These are phyloP conservation scores for Aspergillus asperescens DNA, from an alignment of 495 filamentous ascomycete species.

Conservation along the genomic window DNA sequence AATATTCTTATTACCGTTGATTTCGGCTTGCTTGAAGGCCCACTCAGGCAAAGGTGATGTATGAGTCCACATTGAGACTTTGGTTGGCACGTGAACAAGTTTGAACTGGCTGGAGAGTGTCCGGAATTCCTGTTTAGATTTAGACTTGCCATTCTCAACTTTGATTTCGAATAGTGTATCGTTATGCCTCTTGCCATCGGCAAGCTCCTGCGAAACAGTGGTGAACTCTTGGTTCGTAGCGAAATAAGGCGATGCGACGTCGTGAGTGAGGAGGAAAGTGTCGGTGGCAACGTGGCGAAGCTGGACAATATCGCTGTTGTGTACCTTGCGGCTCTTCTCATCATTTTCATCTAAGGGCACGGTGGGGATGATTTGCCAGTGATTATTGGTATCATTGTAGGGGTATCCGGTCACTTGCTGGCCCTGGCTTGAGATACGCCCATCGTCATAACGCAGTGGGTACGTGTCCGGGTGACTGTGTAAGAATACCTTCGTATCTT, in stretches of 20 bases:
- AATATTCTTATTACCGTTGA: conserved; percentile 98
- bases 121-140: conserved; percentile 72
- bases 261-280: conserved; percentile 85
- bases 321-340: conserved; percentile 56
- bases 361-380: conserved; percentile 87
- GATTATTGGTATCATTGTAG: conserved; percentile 97
- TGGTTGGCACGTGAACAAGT: conserved; percentile 84
- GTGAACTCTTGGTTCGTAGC: conserved; percentile 99
- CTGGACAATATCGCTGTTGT: conserved; percentile 81
- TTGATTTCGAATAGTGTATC: conserved; percentile 92
- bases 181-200: conserved; percentile 70
- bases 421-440: conserved; percentile 92
- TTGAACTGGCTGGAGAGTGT: conserved; percentile 90
- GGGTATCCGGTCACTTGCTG: conserved; percentile 98
- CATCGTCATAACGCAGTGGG: conserved; percentile 93
- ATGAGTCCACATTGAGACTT: conserved; percentile 99
- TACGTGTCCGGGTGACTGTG: conserved; percentile 90
- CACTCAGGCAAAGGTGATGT: conserved; percentile 89
- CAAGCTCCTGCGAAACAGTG: conserved; percentile 66
- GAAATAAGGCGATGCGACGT: conserved; percentile 95
- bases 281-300: conserved; percentile 85
- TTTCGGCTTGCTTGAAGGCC: conserved; percentile 95
- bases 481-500: conserved; percentile 93
- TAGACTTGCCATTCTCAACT: conserved; percentile 77
- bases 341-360: conserved; percentile 48